A percentile compares a stretch with the other conserved stretches of the same genome.
Conservation (phyloP, 2,329 filamentous ascomycete species). For the Cladophialophora bantiana region DNA sequence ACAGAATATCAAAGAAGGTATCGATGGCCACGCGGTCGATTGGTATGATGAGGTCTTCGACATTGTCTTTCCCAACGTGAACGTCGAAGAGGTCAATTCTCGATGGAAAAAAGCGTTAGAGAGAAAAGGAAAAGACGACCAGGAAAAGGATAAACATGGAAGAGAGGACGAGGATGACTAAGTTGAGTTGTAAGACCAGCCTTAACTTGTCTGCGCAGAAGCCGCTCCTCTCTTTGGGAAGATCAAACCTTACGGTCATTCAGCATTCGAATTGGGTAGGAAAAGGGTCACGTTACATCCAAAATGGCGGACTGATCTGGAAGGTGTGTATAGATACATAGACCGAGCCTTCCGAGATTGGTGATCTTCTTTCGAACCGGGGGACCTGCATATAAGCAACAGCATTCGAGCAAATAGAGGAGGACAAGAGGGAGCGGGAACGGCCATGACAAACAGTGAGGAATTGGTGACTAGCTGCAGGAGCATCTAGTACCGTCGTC, state of each 20-base stretch:
- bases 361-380: neutral
- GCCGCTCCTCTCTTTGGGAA: neutral
- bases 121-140: constrained; percentile 48
- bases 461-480: neutral
- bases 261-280: neutral
- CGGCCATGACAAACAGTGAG: neutral
- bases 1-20: constrained; percentile 97
- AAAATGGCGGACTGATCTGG: neutral
- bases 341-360: neutral
- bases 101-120: constrained; percentile 71
- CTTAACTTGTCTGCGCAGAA: neutral
- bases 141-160: constrained; percentile 20
- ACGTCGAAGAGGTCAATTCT: constrained; percentile 74
- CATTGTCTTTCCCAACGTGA: constrained; percentile 83
- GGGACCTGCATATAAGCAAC: neutral
- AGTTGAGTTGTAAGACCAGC: neutral
- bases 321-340: neutral
- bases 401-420: neutral
- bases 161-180: constrained; percentile 13
- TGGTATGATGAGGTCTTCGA: constrained; percentile 97
- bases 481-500: neutral
- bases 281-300: neutral
- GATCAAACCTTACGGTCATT: neutral
- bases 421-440: neutral
- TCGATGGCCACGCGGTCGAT: constrained; percentile 86